These are phyloP conservation scores for Diaporthe capsici DNA, from an alignment of 2,329 filamentous ascomycete species.

Conservation along the genomic window DNA sequence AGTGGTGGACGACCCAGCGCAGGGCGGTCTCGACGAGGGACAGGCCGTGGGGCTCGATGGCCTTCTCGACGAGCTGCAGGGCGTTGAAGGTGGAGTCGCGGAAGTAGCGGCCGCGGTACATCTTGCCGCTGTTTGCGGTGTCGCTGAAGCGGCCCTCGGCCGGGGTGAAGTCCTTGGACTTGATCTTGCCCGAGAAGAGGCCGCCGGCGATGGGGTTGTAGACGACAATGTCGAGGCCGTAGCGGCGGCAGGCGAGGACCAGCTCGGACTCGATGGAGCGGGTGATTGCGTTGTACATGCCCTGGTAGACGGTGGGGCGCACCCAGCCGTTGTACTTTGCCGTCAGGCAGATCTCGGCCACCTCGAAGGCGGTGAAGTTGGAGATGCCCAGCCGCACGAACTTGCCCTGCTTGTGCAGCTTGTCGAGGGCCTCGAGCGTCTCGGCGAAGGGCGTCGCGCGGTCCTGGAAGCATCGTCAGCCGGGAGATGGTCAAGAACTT, in stretches of 20 bases:
- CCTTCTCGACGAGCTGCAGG: slow-evolving; percentile 76
- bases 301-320: slow-evolving; percentile 81
- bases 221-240: slow-evolving; percentile 83
- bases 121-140: slow-evolving; percentile 59
- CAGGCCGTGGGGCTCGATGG: slow-evolving; percentile 76
- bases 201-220: slow-evolving; percentile 89
- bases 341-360: slow-evolving; percentile 85
- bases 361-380: slow-evolving; percentile 90
- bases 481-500: too few species aligned
- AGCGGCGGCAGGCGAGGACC: slow-evolving; percentile 79
- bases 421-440: slow-evolving; percentile 82
- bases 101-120: slow-evolving; percentile 80
- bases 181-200: slow-evolving; percentile 85
- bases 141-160: slow-evolving; percentile 79
- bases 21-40: slow-evolving; percentile 81
- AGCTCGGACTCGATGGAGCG: slow-evolving; percentile 82
- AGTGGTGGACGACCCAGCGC: slow-evolving; percentile 82
- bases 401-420: slow-evolving; percentile 88
- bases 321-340: slow-evolving; percentile 88
- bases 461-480: slow-evolving; percentile 52
- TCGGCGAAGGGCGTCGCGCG: slow-evolving; percentile 81
- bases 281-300: slow-evolving; percentile 88
- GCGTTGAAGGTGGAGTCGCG: slow-evolving; percentile 75
- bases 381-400: slow-evolving; percentile 85
- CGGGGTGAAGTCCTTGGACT: slow-evolving; percentile 73